Evolutionary conservation across 2,329 filamentous ascomycete genomes (phyloP).

Genomic region (Hypoxylon sp.): DNA sequence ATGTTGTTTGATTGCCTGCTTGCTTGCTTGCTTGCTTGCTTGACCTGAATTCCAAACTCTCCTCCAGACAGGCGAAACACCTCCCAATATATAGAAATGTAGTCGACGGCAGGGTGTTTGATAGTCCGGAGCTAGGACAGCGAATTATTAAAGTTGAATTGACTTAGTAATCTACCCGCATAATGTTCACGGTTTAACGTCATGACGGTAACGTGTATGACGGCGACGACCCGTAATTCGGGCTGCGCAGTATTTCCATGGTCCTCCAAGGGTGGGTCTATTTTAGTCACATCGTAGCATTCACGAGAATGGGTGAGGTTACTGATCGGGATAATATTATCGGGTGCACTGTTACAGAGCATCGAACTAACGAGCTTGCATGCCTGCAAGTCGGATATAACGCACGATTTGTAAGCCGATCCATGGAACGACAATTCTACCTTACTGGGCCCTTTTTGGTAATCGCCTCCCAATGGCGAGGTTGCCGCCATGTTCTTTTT

Average conservation of each 20-base stretch:
- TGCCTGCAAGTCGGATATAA: neutral
- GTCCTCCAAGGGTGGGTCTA: neutral
- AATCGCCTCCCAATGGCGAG: neutral
- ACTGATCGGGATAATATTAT: neutral
- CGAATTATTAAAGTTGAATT: constrained; percentile 4
- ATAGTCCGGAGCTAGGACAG: neutral
- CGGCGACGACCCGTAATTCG: constrained; percentile 11
- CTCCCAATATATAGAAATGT: constrained; percentile 5
- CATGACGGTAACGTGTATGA: constrained; percentile 15
- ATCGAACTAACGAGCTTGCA: neutral
- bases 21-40: neutral
- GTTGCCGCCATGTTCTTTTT: neutral
- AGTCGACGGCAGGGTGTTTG: neutral
- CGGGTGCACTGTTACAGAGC: neutral
- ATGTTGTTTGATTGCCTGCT: neutral
- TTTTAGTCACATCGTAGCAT: constrained; percentile 14
- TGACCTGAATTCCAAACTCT: neutral
- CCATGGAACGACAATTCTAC: neutral
- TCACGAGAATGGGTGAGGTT: neutral
- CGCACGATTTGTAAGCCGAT: constrained; percentile 4
- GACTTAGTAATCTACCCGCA: constrained; percentile 2
- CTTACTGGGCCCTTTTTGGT: neutral
- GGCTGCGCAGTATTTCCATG: neutral
- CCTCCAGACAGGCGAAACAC: neutral
- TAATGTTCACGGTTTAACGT: constrained; percentile 14